Conservation (phyloP, 2,329 filamentous ascomycete species). For the Arthrobotrys conoides region DNA sequence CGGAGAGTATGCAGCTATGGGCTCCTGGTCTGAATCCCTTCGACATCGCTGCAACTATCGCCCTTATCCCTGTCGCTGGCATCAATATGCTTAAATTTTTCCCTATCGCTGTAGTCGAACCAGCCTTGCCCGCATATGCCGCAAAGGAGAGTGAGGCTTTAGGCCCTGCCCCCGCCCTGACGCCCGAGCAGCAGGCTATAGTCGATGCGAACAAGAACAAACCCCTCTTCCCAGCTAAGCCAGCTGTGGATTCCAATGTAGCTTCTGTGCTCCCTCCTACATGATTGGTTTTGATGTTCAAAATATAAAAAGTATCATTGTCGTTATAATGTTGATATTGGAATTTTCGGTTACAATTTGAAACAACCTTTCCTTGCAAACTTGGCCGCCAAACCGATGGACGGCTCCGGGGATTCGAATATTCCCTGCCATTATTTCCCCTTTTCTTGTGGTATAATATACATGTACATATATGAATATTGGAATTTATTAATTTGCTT, state of each 20-base stretch:
- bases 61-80: slow-evolving; percentile 37
- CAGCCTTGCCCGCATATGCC: slow-evolving; percentile 24
- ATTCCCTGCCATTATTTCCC: no score
- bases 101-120: slow-evolving; percentile 18
- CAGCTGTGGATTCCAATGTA: slow-evolving; percentile 30
- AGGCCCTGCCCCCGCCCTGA: slow-evolving; percentile 20
- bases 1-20: slow-evolving; percentile 22
- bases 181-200: slow-evolving; percentile 20
- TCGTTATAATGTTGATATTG: neutral
- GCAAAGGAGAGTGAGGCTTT: slow-evolving; percentile 33
- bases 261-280: slow-evolving; percentile 7
- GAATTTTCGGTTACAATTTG: no score
- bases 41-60: slow-evolving; percentile 23
- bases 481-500: no score
- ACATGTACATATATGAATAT: no score
- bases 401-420: no score
- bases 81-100: slow-evolving; percentile 37
- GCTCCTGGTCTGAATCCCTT: slow-evolving; percentile 27
- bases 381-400: no score
- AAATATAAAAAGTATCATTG: neutral
- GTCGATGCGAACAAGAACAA: slow-evolving; percentile 34
- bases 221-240: slow-evolving; percentile 14
- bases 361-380: no score
- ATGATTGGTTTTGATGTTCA: neutral
- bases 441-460: no score